Evolutionary conservation across 2,329 filamentous ascomycete species (phyloP), one percentile per base, ranked within the genome.

Genomic region (Fusarium ramigenum): DNA sequence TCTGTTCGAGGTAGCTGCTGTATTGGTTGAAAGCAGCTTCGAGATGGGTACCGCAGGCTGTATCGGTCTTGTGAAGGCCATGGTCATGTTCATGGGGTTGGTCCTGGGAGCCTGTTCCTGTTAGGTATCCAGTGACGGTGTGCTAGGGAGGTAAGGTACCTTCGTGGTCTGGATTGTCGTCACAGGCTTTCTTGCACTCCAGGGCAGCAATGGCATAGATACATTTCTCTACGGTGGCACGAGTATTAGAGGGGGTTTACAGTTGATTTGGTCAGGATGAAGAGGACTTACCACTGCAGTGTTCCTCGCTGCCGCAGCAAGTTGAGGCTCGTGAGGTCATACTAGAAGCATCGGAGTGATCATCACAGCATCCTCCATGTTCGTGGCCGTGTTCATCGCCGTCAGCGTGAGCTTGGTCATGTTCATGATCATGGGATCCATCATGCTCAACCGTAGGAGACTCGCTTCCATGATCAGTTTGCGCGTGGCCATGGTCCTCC

Each of bases 21-120:
- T 83, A 82, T 49, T 79, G 78, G 23, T 81, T 77, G 49, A 82
- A 80, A 2, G 81, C 81, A 30, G 75, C 77, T 54, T 69, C 64
- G 2, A 82, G 74, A 54, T 83, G 81, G 37, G 77, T 76, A 42
- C 58, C 78, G 52, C 81, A 83, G 12, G 81, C 80, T 11, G 73
- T 69, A 15, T 66, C 64, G 6, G 63, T 1, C 4, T 61, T 15
- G 12, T 74, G 61, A 15, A 46, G 36, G 1, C 52, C 54, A 9
- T 44, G 14, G 0, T 71, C 59, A 10, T 71, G 66, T 9, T 58
- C 28, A 5, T 72, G 69, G 4, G 52, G 64, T 7, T 69, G 54
- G 2, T 60, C n/a, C 1, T 46, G 10, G 1, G 70, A 70, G 3
- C 37, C 70, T 72, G 11, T 9, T 11, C 3, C 4, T 11, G 56